These are phyloP conservation scores for Pseudocercospora crystallina DNA, from an alignment of 2,329 filamentous ascomycete species.

Conservation along the genomic window DNA sequence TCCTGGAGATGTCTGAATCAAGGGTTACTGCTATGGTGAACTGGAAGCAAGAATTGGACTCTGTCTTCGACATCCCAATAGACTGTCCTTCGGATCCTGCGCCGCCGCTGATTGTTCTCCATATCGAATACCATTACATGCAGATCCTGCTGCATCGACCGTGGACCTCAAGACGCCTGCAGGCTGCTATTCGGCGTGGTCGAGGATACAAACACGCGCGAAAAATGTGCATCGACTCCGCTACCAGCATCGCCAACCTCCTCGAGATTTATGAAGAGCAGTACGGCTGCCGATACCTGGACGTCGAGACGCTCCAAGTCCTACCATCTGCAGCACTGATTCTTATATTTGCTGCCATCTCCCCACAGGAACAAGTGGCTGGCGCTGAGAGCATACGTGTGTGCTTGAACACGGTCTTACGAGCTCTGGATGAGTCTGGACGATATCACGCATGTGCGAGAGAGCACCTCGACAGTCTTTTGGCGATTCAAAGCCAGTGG, in stretches of 20 bases:
- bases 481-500: conserved; percentile 19
- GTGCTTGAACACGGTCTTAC: conserved; percentile 45
- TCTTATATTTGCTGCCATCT: conserved; percentile 35
- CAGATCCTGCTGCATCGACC: conserved; percentile 47
- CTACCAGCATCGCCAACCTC: conserved; percentile 42
- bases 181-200: conserved; percentile 44
- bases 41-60: conserved; percentile 44
- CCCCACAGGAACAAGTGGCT: conserved; percentile 26
- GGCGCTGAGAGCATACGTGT: too few species aligned
- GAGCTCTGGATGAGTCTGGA: conserved; percentile 43
- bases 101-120: conserved; percentile 20
- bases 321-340: conserved; percentile 46
- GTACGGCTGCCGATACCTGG: conserved; percentile 46
- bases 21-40: conserved; percentile 33
- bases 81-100: neutral
- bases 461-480: conserved; percentile 20
- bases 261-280: conserved; percentile 44
- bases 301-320: conserved; percentile 45
- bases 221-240: conserved; percentile 45
- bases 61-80: conserved; percentile 37
- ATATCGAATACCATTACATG: conserved; percentile 46
- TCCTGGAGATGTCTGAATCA: conserved; percentile 40
- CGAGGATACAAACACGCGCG: conserved; percentile 46
- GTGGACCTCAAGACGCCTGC: conserved; percentile 48
- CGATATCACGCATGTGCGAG: conserved; percentile 43